phyloP scores from a whole-genome alignment of 257 asterid species.

The Cruciata laevipes region DNA sequence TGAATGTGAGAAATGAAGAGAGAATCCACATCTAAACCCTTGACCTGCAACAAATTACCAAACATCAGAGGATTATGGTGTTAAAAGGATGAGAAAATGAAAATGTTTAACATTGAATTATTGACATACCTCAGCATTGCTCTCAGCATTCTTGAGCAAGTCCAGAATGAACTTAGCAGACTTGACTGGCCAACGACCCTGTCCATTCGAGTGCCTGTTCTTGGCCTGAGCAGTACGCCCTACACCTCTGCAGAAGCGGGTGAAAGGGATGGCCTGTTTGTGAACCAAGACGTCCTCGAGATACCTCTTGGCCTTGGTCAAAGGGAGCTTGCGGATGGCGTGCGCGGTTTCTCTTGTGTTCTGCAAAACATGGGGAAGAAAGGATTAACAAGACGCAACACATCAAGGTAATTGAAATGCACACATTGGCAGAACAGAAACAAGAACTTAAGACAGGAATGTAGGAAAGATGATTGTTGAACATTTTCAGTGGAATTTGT shows the following conservation, averaged over 20 bases:
- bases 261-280: slow-evolving; percentile 87
- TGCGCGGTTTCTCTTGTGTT: slow-evolving; percentile 89
- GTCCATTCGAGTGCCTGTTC: slow-evolving; percentile 82
- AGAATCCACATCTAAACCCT: slow-evolving; percentile 87
- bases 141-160: slow-evolving; percentile 74
- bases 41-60: slow-evolving; percentile 39
- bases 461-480: slow-evolving; percentile 31
- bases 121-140: slow-evolving; percentile 73
- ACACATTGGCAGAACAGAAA: not conserved
- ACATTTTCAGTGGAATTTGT: slow-evolving; percentile 8
- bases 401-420: not conserved
- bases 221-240: slow-evolving; percentile 95
- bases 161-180: slow-evolving; percentile 69
- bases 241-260: slow-evolving; percentile 76
- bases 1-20: slow-evolving; percentile 86
- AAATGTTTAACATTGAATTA: too few species aligned
- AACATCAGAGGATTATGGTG: not conserved
- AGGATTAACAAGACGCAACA: not conserved
- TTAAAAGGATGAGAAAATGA: too few species aligned
- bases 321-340: slow-evolving; percentile 64
- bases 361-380: slow-evolving; percentile 36
- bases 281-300: slow-evolving; percentile 83
- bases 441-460: not conserved
- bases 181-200: slow-evolving; percentile 91
- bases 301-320: slow-evolving; percentile 77